A percentile compares a stretch with the other conserved stretches of the same genome.
phyloP scores from a whole-genome alignment of 208 protist species.

The Leishmania aethiopica region DNA sequence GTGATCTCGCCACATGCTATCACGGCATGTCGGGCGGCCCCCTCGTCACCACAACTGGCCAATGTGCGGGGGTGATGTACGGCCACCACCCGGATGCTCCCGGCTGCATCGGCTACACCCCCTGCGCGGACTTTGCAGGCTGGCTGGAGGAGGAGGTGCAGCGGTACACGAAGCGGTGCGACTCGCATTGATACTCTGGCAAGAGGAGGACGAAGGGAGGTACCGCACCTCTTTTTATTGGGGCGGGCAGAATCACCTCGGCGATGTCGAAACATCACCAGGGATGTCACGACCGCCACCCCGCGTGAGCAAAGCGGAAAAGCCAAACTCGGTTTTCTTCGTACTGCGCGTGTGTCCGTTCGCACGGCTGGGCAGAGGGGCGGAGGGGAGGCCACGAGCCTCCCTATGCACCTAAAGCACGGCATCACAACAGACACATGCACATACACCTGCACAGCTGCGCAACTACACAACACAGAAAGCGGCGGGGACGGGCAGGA shows the following conservation, averaged over 20 bases:
- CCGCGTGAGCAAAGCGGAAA: neutral
- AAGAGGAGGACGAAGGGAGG: neutral
- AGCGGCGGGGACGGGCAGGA: neutral
- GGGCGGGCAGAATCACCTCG: neutral
- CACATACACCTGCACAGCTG: neutral
- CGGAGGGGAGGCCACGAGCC: neutral
- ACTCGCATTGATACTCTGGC: neutral
- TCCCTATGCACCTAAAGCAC: neutral
- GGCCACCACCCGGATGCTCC: slow-evolving; percentile 60
- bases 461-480: neutral
- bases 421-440: neutral
- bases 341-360: neutral
- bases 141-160: slow-evolving; percentile 36
- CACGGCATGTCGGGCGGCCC: slow-evolving; percentile 86
- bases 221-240: neutral
- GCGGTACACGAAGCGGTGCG: slow-evolving; percentile 6
- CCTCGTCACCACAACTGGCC: slow-evolving; percentile 34
- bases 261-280: no score
- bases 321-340: neutral
- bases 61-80: slow-evolving; percentile 72
- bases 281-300: neutral
- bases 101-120: slow-evolving; percentile 58
- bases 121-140: slow-evolving; percentile 38
- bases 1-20: slow-evolving; percentile 47
- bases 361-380: neutral